phyloP scores from a whole-genome alignment of 805 yeast species.

The Kuraishia piskuri region DNA sequence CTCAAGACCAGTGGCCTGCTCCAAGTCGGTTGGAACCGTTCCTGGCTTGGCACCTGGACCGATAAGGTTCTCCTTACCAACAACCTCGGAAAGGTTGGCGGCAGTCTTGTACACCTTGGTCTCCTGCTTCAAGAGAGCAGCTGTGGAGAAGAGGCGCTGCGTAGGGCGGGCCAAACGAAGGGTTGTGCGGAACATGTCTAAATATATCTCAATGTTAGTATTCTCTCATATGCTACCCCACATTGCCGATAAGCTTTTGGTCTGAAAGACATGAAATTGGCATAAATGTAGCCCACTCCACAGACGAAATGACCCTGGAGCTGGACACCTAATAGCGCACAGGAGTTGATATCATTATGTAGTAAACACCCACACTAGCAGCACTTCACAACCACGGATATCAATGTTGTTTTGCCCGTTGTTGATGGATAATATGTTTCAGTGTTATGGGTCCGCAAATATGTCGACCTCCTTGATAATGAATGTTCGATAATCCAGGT shows the following conservation, averaged over 20 bases:
- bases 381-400: too few relatives aligned
- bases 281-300: not conserved
- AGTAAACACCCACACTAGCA: too few relatives aligned
- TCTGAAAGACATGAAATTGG: not conserved
- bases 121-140: slow-evolving; percentile 14
- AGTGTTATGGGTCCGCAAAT: too few relatives aligned
- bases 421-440: too few relatives aligned
- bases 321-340: too few relatives aligned
- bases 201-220: not conserved
- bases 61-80: slow-evolving; percentile 66
- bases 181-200: slow-evolving; percentile 26
- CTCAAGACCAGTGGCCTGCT: slow-evolving; percentile 97
- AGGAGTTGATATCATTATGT: too few relatives aligned
- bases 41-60: slow-evolving; percentile 87
- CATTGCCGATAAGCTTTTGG: not conserved
- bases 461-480: too few relatives aligned
- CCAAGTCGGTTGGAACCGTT: slow-evolving; percentile 84
- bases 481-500: too few relatives aligned
- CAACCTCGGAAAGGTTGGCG: slow-evolving; percentile 62
- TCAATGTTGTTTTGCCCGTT: too few relatives aligned
- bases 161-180: slow-evolving; percentile 24
- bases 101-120: slow-evolving; percentile 51
- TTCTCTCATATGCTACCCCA: not conserved
- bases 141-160: slow-evolving; percentile 24
- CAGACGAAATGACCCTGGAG: too few relatives aligned